Percentiles rank a stretch among this genome's conserved stretches.
phyloP scores from a whole-genome alignment of 805 yeast genomes.

The Grigorovia jiainica region DNA sequence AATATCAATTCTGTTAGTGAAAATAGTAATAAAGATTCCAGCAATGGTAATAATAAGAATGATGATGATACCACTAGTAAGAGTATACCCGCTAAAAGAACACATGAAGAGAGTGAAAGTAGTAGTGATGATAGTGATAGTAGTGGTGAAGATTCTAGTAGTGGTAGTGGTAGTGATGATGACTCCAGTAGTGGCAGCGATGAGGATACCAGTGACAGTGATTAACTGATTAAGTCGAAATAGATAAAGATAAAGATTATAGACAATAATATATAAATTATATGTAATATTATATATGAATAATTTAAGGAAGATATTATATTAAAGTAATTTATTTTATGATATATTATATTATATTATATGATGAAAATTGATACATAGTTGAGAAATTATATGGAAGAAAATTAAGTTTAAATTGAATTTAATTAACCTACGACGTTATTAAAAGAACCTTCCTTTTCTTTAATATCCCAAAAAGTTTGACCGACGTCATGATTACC shows the following conservation, averaged over 20 bases:
- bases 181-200: conserved; percentile 35
- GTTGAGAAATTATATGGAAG: not conserved
- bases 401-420: too few species aligned
- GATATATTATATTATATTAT: too few species aligned
- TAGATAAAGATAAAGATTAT: not conserved
- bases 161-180: conserved; percentile 30
- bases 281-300: too few species aligned
- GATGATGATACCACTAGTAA: too few species aligned
- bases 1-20: too few species aligned
- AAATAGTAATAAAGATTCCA: not conserved
- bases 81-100: not conserved
- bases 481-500: conserved; percentile 92
- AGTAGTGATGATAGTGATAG: conserved; percentile 1
- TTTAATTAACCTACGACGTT: conserved; percentile 43
- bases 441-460: conserved; percentile 78
- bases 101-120: conserved; percentile 4
- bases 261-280: too few species aligned
- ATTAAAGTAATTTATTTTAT: too few species aligned
- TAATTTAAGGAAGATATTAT: too few species aligned
- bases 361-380: not conserved
- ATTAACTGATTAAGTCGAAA: too few species aligned
- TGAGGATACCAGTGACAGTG: conserved; percentile 11
- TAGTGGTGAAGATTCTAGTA: conserved; percentile 8
- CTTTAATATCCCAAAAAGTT: conserved; percentile 85
- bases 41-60: too few species aligned